phyloP scores from a whole-genome alignment of 2,329 filamentous ascomycete genomes.

The Dactylonectria estremocensis region DNA sequence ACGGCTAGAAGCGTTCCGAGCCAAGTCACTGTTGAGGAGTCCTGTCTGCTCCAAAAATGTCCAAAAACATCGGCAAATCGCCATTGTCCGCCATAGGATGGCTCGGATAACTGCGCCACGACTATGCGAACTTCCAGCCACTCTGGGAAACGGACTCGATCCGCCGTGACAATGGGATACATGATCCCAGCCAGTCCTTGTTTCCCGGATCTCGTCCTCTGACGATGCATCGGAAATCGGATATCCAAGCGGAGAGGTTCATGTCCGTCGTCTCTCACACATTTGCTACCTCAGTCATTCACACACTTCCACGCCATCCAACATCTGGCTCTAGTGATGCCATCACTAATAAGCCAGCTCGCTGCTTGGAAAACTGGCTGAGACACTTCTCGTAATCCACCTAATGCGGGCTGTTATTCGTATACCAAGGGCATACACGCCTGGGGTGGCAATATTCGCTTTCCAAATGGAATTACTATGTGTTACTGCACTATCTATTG shows the following conservation, averaged over 20 bases:
- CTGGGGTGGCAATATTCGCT: not conserved
- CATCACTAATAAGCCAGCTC: not conserved
- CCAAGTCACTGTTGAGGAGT: not conserved
- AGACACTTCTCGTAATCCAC: not conserved
- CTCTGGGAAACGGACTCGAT: not conserved
- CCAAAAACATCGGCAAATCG: not conserved
- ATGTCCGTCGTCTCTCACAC: not conserved
- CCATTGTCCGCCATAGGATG: not conserved
- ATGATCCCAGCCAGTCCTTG: not conserved
- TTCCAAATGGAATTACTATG: not conserved
- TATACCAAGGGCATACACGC: no score
- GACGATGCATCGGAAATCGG: not conserved
- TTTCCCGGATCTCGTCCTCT: not conserved
- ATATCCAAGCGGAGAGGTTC: not conserved
- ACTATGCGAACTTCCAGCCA: not conserved
- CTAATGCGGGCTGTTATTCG: not conserved
- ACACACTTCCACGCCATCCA: not conserved
- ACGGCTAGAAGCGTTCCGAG: not conserved
- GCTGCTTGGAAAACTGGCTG: not conserved
- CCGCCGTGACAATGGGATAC: not conserved
- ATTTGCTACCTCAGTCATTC: not conserved
- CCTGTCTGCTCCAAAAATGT: not conserved
- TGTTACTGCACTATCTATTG: not conserved
- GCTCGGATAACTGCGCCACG: constrained; percentile 10
- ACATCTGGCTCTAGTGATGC: not conserved